Evolutionary conservation across 2,329 filamentous ascomycete genomes (phyloP).

Genomic region (Talaromyces rugulosus): DNA sequence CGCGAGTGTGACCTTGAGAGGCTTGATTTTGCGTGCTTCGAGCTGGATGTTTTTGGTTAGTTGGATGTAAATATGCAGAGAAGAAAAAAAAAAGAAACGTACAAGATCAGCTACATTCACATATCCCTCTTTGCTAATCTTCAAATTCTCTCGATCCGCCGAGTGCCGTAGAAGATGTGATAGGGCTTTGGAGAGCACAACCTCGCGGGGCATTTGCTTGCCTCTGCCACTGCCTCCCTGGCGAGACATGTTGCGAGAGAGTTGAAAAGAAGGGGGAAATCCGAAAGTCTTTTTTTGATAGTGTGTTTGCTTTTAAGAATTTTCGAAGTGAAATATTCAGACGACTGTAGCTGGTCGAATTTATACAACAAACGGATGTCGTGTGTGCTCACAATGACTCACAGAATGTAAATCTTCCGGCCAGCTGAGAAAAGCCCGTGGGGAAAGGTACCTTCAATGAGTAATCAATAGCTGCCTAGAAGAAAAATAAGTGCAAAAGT

Average conservation of each 20-base stretch:
- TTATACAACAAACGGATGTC: not conserved
- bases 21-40: constrained; percentile 57
- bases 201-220: constrained; percentile 21
- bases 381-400: not conserved
- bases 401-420: not conserved
- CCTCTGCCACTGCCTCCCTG: constrained; percentile 3
- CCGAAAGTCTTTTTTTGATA: not conserved
- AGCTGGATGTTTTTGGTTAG: constrained; percentile 38
- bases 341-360: not conserved
- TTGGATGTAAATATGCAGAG: not conserved
- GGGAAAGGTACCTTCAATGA: not conserved
- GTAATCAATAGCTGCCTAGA: not conserved
- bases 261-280: not conserved
- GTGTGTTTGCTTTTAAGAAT: not conserved
- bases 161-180: constrained; percentile 56
- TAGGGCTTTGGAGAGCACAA: constrained; percentile 39
- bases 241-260: constrained; percentile 4
- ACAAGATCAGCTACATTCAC: constrained; percentile 57
- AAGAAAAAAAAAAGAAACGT: constrained; percentile 20
- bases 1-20: constrained; percentile 66
- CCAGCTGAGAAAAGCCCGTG: not conserved
- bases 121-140: constrained; percentile 57
- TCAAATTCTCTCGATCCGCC: constrained; percentile 56
- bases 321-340: not conserved
- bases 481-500: not conserved